Evolutionary conservation across 2,329 filamentous ascomycete genomes (phyloP).

Genomic region (Gaeumannomyces sp.): DNA sequence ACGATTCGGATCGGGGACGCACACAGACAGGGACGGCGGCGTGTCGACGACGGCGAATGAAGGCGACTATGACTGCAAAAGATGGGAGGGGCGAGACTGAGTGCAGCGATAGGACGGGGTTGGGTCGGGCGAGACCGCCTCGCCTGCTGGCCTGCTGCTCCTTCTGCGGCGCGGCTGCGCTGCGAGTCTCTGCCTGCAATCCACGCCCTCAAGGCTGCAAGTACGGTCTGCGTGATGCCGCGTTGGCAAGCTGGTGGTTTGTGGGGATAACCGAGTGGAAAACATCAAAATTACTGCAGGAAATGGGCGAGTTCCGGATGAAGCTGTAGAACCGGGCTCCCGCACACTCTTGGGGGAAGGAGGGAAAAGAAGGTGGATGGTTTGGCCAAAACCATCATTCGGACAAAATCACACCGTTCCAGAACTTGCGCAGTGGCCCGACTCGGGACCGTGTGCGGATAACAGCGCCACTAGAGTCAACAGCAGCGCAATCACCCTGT

Average conservation of each 20-base stretch:
- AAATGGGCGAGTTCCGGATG: conserved; percentile 1
- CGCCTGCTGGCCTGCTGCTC: conserved; percentile 1
- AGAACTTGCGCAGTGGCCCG: neutral
- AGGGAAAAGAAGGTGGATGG: conserved; percentile 8
- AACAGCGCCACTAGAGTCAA: neutral
- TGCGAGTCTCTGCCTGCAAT: neutral
- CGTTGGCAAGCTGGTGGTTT: conserved; percentile 4
- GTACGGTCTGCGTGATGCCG: conserved; percentile 2
- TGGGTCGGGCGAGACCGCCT: conserved; percentile 1
- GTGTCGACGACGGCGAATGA: neutral
- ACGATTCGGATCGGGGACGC: neutral
- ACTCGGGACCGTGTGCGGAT: neutral
- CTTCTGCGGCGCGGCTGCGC: conserved; percentile 4
- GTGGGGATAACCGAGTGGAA: conserved; percentile 1
- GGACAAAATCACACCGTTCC: conserved; percentile 1
- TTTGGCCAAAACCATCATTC: conserved; percentile 1
- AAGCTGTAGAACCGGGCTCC: conserved; percentile 5
- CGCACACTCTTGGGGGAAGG: neutral
- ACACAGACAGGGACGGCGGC: neutral
- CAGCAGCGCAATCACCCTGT: neutral
- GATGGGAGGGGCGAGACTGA: neutral
- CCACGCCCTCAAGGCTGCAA: neutral
- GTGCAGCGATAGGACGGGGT: neutral
- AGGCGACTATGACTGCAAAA: neutral
- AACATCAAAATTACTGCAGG: conserved; percentile 6